These are phyloP conservation scores for Pugionium dolabratum DNA, from an alignment of 345 rosid genomes.

Conservation along the genomic window DNA sequence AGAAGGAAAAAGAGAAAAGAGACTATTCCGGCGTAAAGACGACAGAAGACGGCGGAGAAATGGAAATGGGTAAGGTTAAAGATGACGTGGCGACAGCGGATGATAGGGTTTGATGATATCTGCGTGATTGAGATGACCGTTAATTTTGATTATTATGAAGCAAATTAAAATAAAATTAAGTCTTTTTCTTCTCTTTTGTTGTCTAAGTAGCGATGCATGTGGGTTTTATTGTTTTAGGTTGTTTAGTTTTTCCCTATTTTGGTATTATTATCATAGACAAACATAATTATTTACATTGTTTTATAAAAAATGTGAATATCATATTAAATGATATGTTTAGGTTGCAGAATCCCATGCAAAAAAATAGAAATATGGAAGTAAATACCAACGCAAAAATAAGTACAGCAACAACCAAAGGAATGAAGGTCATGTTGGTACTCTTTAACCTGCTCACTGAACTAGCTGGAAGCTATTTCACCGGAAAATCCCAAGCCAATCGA, in stretches of 20 bases:
- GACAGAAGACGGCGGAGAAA: conserved; percentile 19
- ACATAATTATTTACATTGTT: no score
- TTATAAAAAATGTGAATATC: no score
- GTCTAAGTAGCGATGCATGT: conserved; percentile 32
- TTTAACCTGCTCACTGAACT: no score
- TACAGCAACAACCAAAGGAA: no score
- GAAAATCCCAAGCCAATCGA: no score
- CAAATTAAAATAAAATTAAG: background rate
- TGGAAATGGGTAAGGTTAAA: conserved; percentile 35
- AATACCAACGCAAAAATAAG: no score
- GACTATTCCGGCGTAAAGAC: conserved; percentile 21
- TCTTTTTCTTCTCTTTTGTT: conserved; percentile 35
- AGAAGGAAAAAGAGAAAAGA: background rate
- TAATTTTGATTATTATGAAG: conserved; percentile 29
- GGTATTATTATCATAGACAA: no score
- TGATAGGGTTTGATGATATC: conserved; percentile 40
- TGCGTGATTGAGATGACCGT: conserved; percentile 36
- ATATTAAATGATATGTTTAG: no score
- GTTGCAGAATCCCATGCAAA: no score
- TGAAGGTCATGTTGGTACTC: no score
- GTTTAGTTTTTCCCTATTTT: conserved; percentile 4
- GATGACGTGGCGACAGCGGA: conserved; percentile 42
- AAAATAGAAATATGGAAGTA: no score
- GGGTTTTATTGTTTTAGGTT: conserved; percentile 13
- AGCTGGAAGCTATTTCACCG: no score